phyloP scores from a whole-genome alignment of 2,329 filamentous ascomycete genomes.

The Diaporthe sp. region DNA sequence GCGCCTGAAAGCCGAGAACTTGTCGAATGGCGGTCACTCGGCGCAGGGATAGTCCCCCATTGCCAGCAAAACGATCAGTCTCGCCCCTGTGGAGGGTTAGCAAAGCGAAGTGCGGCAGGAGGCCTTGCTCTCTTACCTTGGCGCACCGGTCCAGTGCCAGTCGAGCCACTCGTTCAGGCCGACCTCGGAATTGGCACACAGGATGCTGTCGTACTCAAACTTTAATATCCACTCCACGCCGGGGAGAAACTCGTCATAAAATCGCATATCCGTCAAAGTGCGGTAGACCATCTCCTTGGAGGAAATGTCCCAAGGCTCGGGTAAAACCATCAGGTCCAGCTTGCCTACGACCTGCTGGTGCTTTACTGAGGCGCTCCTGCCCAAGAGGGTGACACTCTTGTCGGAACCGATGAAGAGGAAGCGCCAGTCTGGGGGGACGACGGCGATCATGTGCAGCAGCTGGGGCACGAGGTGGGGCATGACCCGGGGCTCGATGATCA shows the following conservation, averaged over 20 bases:
- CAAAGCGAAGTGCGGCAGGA: not conserved
- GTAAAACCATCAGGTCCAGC: constrained; percentile 66
- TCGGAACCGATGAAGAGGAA: constrained; percentile 69
- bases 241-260: constrained; percentile 64
- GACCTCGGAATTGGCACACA: constrained; percentile 66
- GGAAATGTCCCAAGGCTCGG: constrained; percentile 64
- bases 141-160: constrained; percentile 68
- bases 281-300: constrained; percentile 66
- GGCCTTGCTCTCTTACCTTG: constrained; percentile 56
- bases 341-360: constrained; percentile 60
- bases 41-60: constrained; percentile 66
- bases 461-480: constrained; percentile 65
- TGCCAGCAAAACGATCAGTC: constrained; percentile 60
- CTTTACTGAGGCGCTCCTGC: constrained; percentile 56
- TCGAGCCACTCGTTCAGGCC: constrained; percentile 65
- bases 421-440: constrained; percentile 70
- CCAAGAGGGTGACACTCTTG: constrained; percentile 61
- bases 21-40: constrained; percentile 67
- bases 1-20: constrained; percentile 63
- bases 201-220: constrained; percentile 69
- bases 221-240: constrained; percentile 68
- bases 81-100: constrained; percentile 17
- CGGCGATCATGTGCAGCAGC: constrained; percentile 69
- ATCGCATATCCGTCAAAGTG: constrained; percentile 66
- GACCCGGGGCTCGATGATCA: constrained; percentile 68